Evolutionary conservation across 1,284 basidiomycete species (phyloP).

Genomic region (Leccinum subrobustum): DNA sequence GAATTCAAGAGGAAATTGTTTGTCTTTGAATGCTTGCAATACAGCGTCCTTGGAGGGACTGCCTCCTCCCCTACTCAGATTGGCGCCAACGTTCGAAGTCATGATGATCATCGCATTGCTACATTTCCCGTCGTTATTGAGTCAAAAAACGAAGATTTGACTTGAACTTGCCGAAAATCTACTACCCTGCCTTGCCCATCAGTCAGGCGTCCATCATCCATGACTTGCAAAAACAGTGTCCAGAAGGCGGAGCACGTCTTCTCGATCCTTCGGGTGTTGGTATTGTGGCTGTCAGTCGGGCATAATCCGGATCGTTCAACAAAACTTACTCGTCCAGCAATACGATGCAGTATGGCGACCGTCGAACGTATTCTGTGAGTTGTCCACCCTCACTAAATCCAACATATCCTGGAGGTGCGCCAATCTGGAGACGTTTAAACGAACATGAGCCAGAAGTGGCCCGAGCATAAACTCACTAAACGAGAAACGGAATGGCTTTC

Average conservation of each 20-base stretch:
- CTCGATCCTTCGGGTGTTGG: conserved; percentile 6
- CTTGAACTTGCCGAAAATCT: conserved; percentile 9
- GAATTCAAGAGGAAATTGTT: conserved; percentile 5
- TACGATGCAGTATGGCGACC: conserved; percentile 12
- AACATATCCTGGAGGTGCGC: conserved; percentile 14
- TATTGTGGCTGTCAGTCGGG: background rate
- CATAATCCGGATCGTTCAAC: background rate
- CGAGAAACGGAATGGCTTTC: conserved; percentile 11
- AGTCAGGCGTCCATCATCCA: conserved; percentile 13
- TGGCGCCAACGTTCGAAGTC: conserved; percentile 11
- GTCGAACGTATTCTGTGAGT: conserved; percentile 15
- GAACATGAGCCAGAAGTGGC: background rate
- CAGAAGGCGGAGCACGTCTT: conserved; percentile 10
- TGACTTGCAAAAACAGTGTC: conserved; percentile 15
- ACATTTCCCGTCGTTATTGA: background rate
- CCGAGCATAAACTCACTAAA: conserved; percentile 3
- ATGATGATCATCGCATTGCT: conserved; percentile 14
- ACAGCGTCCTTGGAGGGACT: background rate
- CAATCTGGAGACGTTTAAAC: conserved; percentile 5
- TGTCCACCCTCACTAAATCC: conserved; percentile 13
- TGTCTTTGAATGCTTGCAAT: background rate
- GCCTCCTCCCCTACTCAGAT: background rate
- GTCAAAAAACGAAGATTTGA: background rate
- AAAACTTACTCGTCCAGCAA: conserved; percentile 10
- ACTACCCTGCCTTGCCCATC: conserved; percentile 13